Evolutionary conservation across 202 grass and related monocot genomes (phyloP), one percentile per base, ranked within the genome.

Genomic region (Panicum hallii): DNA sequence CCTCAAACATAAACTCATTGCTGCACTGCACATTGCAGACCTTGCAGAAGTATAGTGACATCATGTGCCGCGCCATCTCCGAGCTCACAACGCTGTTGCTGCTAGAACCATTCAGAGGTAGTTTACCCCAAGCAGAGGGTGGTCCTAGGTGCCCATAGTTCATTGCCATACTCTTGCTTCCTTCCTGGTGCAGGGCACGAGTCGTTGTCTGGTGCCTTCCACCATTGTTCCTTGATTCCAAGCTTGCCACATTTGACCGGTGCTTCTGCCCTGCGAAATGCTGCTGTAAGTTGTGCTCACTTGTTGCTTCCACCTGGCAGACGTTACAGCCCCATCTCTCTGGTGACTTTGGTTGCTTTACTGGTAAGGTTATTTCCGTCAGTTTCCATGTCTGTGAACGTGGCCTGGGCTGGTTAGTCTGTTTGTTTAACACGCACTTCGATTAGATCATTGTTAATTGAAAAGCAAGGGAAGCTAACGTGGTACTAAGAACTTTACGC

Each of bases 201-300:
- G 77, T 70, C 26, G 28, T 84, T 9, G 47, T 20, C 17, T 20
- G 19, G 4, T 55, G 53, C 53, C 6, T n/a, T 55, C 17, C 80
- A 78, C 22, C 58, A 16, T 61, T 42, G 71, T 66, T 68, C 67
- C 8, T 68, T 8, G 60, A 74, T 67, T 36, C 69, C 52, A 89
- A 3, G n/a, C 1, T 23, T 49, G 61, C 43, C 14, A 46, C 63
- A 8, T 55, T 45, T 10, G 44, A 23, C 26, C 3, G 34, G 71
- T 85, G 87, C 82, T 64, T 64, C 63, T 30, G 65, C 44, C 82
- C 87, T 57, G 71, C 78, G n/a, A 41, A 56, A 54, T 89, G 87
- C 55, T 77, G 38, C 5, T 20, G 49, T 15, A 84, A 4, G 75
- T 30, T 47, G 38, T 70, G 53, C 70, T 85, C 69, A 32, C 15